A percentile compares a stretch with the other conserved stretches of the same genome.
These are phyloP conservation scores for Allantophomopsis cytisporea DNA, from an alignment of 2,329 filamentous ascomycete genomes.

Conservation along the genomic window DNA sequence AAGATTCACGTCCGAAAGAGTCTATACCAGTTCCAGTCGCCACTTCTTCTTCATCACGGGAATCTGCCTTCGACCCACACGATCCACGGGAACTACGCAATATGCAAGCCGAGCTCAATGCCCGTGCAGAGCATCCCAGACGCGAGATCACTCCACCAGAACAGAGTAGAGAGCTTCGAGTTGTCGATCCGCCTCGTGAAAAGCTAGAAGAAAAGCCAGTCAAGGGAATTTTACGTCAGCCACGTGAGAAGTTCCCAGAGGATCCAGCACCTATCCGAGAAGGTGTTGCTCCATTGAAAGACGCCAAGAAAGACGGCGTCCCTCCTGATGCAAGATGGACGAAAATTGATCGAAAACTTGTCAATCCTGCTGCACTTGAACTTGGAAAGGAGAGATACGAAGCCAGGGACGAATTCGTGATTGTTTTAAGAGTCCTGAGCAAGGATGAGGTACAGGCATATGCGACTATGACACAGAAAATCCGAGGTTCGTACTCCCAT, in stretches of 20 bases:
- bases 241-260: constrained; percentile 74
- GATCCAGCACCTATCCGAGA: constrained; percentile 73
- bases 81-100: constrained; percentile 11
- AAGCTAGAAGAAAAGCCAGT: constrained; percentile 54
- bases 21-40: neutral
- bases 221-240: constrained; percentile 77
- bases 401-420: constrained; percentile 84
- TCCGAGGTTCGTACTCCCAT: constrained; percentile 49
- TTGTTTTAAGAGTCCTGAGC: constrained; percentile 75
- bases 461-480: constrained; percentile 65
- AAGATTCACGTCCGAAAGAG: constrained; percentile 1
- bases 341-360: constrained; percentile 76
- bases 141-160: neutral
- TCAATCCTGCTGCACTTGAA: constrained; percentile 79
- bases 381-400: constrained; percentile 85
- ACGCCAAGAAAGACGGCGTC: constrained; percentile 64
- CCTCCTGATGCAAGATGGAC: constrained; percentile 79
- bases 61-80: constrained; percentile 5
- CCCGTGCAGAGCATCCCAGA: neutral
- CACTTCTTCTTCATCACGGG: constrained; percentile 1
- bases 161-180: constrained; percentile 19
- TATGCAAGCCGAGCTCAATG: constrained; percentile 10
- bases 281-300: constrained; percentile 87
- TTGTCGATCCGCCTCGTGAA: constrained; percentile 59
- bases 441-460: constrained; percentile 86